These are phyloP conservation scores for Talaromyces adpressus DNA, from an alignment of 495 filamentous ascomycete species.

Conservation along the genomic window DNA sequence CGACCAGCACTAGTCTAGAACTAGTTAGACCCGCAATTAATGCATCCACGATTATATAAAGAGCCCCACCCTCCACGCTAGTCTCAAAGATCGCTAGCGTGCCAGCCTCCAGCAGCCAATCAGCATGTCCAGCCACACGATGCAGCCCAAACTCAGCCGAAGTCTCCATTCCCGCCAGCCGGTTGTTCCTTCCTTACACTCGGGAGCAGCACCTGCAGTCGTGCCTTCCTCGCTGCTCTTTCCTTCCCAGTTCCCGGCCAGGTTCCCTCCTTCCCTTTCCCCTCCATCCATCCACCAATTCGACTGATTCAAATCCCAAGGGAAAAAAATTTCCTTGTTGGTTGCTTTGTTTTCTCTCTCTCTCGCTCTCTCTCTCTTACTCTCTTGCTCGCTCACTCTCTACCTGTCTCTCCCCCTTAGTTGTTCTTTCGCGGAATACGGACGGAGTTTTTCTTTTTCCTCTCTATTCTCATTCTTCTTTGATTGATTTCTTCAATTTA, in stretches of 20 bases:
- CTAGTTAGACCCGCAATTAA: background rate
- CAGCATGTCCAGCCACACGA: background rate
- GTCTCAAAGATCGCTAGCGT: background rate
- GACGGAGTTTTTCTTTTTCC: slow-evolving; percentile 25
- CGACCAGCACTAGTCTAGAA: background rate
- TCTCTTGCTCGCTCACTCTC: slow-evolving; percentile 24
- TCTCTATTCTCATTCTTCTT: slow-evolving; percentile 40
- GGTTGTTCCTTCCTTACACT: slow-evolving; percentile 15
- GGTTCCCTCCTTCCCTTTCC: slow-evolving; percentile 16
- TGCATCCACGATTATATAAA: background rate
- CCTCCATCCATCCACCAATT: slow-evolving; percentile 32
- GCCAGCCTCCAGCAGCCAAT: background rate
- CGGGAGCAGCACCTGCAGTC: slow-evolving; percentile 15
- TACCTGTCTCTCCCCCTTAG: slow-evolving; percentile 22
- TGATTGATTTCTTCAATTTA: background rate
- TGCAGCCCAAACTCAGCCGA: background rate
- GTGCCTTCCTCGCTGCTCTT: slow-evolving; percentile 17
- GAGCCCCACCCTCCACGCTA: background rate
- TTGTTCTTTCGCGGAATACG: slow-evolving; percentile 24
- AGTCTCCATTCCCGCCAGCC: background rate
- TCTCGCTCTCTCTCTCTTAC: slow-evolving; percentile 32
- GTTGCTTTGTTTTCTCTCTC: slow-evolving; percentile 16
- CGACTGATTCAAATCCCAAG: slow-evolving; percentile 25
- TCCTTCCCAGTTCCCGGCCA: slow-evolving; percentile 12
- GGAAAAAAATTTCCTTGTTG: slow-evolving; percentile 14